Base-by-base conservation (phyloP, 352 stramenopile species). In the Plasmopara viticola region DNA sequence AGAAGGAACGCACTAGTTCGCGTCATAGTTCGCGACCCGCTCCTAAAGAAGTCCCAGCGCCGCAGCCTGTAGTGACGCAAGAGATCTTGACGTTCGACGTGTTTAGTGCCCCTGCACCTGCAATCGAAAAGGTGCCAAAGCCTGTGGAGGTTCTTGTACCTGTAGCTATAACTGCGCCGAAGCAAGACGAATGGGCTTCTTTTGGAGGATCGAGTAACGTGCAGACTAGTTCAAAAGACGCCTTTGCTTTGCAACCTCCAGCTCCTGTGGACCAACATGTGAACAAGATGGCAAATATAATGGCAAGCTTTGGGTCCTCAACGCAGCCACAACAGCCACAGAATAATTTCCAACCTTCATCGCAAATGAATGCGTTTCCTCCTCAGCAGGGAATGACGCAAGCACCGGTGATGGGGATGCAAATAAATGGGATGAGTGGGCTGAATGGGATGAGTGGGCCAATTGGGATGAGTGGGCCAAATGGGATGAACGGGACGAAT, bases 251-350 rank as follows among this genome's bases (percentile, higher is more conserved):
- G 18, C 60, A 62, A 49, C 45, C 56, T 35, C 20, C 71, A 1
- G 44, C 62, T 4, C 65, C 71, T n/a, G 64, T 65, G 6, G 70
- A 76, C 48, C 74, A 86, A 51, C 76, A 84, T 50, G 59, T 69
- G 41, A 87, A 86, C 64, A 83, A 86, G 41, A 86, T 91, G 72
- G 80, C 80, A 44, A 90, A 81, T 63, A 94, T 94, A 63, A 94
- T 94, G 83, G 80, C 83, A 10, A 94, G 73, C 60, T 94, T 94
- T 41, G 83, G 77, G 9, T 34, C 61, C 0, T 49, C 62, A 0
- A 51, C 62, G 9, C 55, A 64, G 29, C 60, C 54, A 37, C 69
- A 44, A 33, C 59, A 40, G 54, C 62, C 57, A 43, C 61, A 71
- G 51, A 71, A 66, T 25, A 53, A 48, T 41, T 85, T 73, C 48